Conservation (phyloP, 2,329 filamentous ascomycete species). For the Cadophora sp. region DNA sequence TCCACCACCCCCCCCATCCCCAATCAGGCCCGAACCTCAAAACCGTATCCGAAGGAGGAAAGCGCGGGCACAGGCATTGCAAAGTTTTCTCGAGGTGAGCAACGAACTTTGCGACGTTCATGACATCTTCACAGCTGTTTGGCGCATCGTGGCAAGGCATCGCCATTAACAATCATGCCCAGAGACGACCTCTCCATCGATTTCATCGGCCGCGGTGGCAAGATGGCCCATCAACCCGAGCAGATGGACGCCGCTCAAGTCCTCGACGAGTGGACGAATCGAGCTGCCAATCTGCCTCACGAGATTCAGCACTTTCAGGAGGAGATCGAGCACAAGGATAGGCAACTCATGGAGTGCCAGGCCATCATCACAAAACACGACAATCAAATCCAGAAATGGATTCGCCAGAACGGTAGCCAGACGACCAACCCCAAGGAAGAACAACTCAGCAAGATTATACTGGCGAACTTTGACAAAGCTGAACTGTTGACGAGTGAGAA, state of each 20-base stretch:
- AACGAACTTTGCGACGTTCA: slow-evolving; percentile 34
- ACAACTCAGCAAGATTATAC: slow-evolving; percentile 67
- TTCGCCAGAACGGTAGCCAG: slow-evolving; percentile 77
- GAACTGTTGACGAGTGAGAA: slow-evolving; percentile 79
- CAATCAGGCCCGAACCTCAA: slow-evolving; percentile 17
- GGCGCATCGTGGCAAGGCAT: slow-evolving; percentile 37
- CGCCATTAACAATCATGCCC: slow-evolving; percentile 69
- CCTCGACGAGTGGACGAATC: slow-evolving; percentile 79
- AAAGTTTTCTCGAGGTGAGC: slow-evolving; percentile 38
- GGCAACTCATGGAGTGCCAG: slow-evolving; percentile 71
- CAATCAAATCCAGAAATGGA: slow-evolving; percentile 79
- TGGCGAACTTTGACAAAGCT: slow-evolving; percentile 71
- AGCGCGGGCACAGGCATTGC: slow-evolving; percentile 23
- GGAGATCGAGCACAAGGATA: slow-evolving; percentile 82
- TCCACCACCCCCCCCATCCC: slow-evolving; percentile 1
- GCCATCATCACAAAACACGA: slow-evolving; percentile 76
- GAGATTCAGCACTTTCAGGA: slow-evolving; percentile 85
- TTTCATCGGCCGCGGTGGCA: slow-evolving; percentile 56
- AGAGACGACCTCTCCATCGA: slow-evolving; percentile 77
- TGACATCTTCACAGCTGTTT: slow-evolving; percentile 28
- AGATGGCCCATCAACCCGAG: slow-evolving; percentile 62
- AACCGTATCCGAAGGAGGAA: slow-evolving; percentile 15
- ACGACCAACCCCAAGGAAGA: slow-evolving; percentile 79
- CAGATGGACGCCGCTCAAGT: slow-evolving; percentile 71
- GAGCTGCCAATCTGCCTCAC: slow-evolving; percentile 79